Conservation (phyloP, 768 basidiomycete genomes). For the Holtermanniella nyarrowii region DNA sequence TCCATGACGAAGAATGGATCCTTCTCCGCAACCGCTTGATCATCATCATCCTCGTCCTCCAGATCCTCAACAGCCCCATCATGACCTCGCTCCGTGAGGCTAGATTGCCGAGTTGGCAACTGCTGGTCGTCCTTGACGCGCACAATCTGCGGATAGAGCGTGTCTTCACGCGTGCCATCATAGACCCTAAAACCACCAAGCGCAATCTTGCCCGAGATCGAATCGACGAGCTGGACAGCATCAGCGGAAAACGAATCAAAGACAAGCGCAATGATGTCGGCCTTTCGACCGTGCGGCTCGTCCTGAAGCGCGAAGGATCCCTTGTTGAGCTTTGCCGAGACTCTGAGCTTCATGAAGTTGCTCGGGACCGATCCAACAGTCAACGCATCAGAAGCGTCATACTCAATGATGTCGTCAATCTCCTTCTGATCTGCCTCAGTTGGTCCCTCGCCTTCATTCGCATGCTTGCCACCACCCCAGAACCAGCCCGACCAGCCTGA, state of each 20-base stretch:
- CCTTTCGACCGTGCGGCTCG: slow-evolving; percentile 53
- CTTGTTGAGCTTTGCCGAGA: slow-evolving; percentile 66
- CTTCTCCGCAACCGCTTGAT: slow-evolving; percentile 41
- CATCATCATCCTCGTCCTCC: slow-evolving; percentile 14
- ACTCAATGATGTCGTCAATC: slow-evolving; percentile 81
- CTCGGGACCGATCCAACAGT: slow-evolving; percentile 57
- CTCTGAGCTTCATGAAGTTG: slow-evolving; percentile 67
- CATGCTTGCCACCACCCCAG: slow-evolving; percentile 59
- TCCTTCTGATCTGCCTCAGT: slow-evolving; percentile 83
- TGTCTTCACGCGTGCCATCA: slow-evolving; percentile 75
- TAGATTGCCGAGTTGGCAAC: slow-evolving; percentile 14
- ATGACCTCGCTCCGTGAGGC: slow-evolving; percentile 19
- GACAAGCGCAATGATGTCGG: slow-evolving; percentile 72
- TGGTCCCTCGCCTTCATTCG: slow-evolving; percentile 29
- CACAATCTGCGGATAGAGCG: slow-evolving; percentile 82
- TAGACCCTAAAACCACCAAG: slow-evolving; percentile 77
- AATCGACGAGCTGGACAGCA: slow-evolving; percentile 73
- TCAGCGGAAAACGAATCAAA: slow-evolving; percentile 80
- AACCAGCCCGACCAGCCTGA: slow-evolving; percentile 56
- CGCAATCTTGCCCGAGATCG: slow-evolving; percentile 72
- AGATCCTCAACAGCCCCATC: slow-evolving; percentile 13
- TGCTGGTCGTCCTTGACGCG: slow-evolving; percentile 54
- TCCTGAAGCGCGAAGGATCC: slow-evolving; percentile 76
- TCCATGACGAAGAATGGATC: slow-evolving; percentile 74
- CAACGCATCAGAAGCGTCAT: slow-evolving; percentile 67